A percentile compares a stretch with the other conserved stretches of the same genome.
Evolutionary conservation across 129 eudicot species (phyloP).

Genomic region (Helichrysum umbraculigerum): DNA sequence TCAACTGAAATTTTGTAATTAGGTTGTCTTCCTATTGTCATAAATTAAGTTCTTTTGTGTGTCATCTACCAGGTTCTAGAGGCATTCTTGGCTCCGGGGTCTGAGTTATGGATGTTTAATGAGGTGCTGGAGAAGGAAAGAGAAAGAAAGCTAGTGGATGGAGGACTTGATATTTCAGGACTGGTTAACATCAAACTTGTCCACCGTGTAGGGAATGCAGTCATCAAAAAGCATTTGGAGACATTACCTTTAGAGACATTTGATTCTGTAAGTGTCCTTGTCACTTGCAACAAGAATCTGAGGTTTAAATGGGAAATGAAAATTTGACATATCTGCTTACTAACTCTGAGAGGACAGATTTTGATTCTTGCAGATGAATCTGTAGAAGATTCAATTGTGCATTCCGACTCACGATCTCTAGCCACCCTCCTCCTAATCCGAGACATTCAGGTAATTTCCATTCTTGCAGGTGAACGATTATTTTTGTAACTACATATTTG

Average conservation of each 20-base stretch:
- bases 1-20: not conserved
- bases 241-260: constrained; percentile 88
- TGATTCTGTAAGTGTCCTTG: constrained; percentile 82
- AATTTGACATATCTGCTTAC: constrained; percentile 36
- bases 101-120: constrained; percentile 96
- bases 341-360: constrained; percentile 83
- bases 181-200: constrained; percentile 81
- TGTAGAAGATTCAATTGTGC: constrained; percentile 92
- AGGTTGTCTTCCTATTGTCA: constrained; percentile 6
- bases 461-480: constrained; percentile 10
- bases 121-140: constrained; percentile 81
- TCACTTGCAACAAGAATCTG: not conserved
- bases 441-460: constrained; percentile 81
- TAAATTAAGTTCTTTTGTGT: constrained; percentile 15
- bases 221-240: constrained; percentile 81
- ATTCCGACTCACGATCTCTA: constrained; percentile 92
- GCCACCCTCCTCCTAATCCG: constrained; percentile 98
- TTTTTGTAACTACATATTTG: not conserved
- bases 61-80: constrained; percentile 69
- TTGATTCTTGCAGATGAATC: constrained; percentile 99
- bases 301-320: constrained; percentile 1
- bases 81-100: constrained; percentile 87
- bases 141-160: constrained; percentile 77
- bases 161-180: constrained; percentile 88
- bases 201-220: constrained; percentile 95